Percentiles rank a stretch among this genome's conserved stretches.
These are phyloP conservation scores for Fennellomyces sp. DNA, from an alignment of 371 early-diverging fungal species.

Conservation along the genomic window DNA sequence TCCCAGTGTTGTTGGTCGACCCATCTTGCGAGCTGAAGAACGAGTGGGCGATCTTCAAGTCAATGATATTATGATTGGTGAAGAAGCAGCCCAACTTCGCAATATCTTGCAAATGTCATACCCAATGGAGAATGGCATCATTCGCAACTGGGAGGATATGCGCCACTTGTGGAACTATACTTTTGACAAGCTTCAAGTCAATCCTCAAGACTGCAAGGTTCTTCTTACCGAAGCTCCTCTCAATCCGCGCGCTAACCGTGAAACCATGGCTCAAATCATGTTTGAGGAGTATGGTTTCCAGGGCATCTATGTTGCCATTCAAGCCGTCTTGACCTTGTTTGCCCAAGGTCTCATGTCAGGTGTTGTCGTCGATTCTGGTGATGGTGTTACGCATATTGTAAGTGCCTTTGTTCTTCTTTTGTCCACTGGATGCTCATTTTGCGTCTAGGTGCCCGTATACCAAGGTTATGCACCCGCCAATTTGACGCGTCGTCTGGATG, in stretches of 20 bases:
- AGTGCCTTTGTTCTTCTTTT: no score
- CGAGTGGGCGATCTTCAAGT: constrained; percentile 73
- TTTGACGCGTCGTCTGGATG: constrained; percentile 89
- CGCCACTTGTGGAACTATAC: constrained; percentile 97
- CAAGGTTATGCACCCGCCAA: constrained; percentile 94
- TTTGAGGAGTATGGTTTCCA: constrained; percentile 95
- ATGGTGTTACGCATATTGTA: constrained; percentile 97
- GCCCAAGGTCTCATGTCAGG: constrained; percentile 97
- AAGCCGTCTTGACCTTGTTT: constrained; percentile 96
- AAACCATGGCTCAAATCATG: constrained; percentile 94
- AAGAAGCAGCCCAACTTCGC: constrained; percentile 91
- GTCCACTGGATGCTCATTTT: not conserved
- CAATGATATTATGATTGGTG: constrained; percentile 97
- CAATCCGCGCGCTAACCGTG: constrained; percentile 92
- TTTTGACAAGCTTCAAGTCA: constrained; percentile 85
- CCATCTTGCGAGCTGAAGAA: constrained; percentile 96
- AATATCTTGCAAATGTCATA: constrained; percentile 93
- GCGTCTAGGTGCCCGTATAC: constrained; percentile 84
- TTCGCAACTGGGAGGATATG: constrained; percentile 98
- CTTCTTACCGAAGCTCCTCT: constrained; percentile 96
- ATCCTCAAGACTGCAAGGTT: constrained; percentile 88
- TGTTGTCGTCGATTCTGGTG: constrained; percentile 97
- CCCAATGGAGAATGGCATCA: constrained; percentile 98
- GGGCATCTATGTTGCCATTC: constrained; percentile 94
- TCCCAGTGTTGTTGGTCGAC: constrained; percentile 96